phyloP scores from a whole-genome alignment of 345 rosid genomes.

The Ailanthus altissimus region DNA sequence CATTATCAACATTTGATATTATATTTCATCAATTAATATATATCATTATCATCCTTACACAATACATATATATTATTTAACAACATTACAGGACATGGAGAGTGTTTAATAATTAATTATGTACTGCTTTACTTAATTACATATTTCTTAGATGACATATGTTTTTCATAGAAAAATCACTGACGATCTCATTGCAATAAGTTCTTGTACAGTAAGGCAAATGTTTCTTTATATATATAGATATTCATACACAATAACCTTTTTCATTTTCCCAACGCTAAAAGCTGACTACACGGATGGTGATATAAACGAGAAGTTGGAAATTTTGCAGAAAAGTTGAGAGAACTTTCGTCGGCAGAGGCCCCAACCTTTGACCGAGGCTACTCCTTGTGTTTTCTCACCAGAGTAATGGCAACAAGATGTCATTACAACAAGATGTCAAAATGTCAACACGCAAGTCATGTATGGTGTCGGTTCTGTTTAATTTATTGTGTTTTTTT shows the following conservation, averaged over 20 bases:
- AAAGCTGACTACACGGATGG: background rate
- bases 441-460: slow-evolving; percentile 40
- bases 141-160: too few species aligned
- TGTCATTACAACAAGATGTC: too few species aligned
- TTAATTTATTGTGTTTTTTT: background rate
- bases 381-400: slow-evolving; percentile 11
- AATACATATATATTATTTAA: too few species aligned
- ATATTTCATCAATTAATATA: too few species aligned
- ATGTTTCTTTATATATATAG: background rate
- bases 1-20: too few species aligned
- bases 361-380: slow-evolving; percentile 24
- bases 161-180: too few species aligned
- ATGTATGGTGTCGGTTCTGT: slow-evolving; percentile 32
- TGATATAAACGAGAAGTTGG: slow-evolving; percentile 8
- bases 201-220: background rate
- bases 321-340: background rate
- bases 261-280: background rate
- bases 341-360: slow-evolving; percentile 25
- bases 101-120: too few species aligned
- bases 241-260: too few species aligned
- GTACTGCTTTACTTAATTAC: too few species aligned
- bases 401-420: background rate
- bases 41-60: too few species aligned
- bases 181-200: too few species aligned
- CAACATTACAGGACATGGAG: too few species aligned